A percentile compares a stretch with the other conserved stretches of the same genome.
Evolutionary conservation across 129 eudicot genomes (phyloP).

Genomic region (Glebionis coronaria): DNA sequence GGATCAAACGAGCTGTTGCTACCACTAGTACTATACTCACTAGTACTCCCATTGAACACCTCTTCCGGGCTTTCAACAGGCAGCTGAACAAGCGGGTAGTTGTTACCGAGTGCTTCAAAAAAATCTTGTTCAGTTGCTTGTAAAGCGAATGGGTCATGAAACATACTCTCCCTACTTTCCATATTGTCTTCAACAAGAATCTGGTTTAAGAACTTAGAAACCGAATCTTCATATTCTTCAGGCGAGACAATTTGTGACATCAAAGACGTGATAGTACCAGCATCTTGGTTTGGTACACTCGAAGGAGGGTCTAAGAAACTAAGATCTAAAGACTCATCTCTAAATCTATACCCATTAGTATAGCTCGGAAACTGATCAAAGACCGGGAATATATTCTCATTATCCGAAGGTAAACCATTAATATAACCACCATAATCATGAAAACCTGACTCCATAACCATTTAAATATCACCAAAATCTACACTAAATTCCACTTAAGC

Average conservation of each 20-base stretch:
- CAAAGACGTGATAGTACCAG: too few species aligned
- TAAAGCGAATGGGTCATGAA: slow-evolving; percentile 59
- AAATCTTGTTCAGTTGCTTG: slow-evolving; percentile 58
- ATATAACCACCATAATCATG: too few species aligned
- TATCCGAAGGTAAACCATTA: too few species aligned
- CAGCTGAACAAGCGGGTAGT: slow-evolving; percentile 31
- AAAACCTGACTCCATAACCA: too few species aligned
- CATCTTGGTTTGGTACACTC: too few species aligned
- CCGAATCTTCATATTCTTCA: slow-evolving; percentile 57
- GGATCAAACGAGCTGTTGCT: slow-evolving; percentile 29
- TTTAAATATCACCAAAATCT: too few species aligned
- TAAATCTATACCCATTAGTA: too few species aligned
- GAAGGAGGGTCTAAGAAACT: too few species aligned
- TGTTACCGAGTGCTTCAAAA: slow-evolving; percentile 52
- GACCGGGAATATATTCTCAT: too few species aligned
- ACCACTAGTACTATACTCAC: slow-evolving; percentile 35
- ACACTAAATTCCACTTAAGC: too few species aligned
- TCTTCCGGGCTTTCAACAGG: slow-evolving; percentile 46
- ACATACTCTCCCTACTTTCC: slow-evolving; percentile 62
- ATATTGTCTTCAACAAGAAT: slow-evolving; percentile 71
- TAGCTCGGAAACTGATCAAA: too few species aligned
- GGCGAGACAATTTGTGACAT: slow-evolving; percentile 35
- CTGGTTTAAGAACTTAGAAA: slow-evolving; percentile 57
- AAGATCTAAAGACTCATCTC: too few species aligned
- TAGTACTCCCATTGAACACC: slow-evolving; percentile 35